Conservation (phyloP, 1,284 basidiomycete species). For the Ganoderma lingzhi region DNA sequence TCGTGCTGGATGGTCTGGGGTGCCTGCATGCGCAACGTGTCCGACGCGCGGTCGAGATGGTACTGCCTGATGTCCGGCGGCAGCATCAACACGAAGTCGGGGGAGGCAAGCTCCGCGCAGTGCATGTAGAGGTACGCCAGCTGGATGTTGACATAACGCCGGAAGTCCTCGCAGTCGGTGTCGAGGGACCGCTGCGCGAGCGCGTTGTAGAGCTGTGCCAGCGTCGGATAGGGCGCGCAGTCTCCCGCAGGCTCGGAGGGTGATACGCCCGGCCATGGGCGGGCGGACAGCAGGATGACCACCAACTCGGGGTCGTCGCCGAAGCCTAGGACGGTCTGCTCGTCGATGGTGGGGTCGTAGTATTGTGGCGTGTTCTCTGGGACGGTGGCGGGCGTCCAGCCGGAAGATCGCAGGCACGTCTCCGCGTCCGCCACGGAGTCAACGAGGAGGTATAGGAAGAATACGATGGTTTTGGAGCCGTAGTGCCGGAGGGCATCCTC, state of each 20-base stretch:
- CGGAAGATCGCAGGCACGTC: constrained; percentile 1
- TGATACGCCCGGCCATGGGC: constrained; percentile 11
- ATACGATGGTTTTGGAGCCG: constrained; percentile 19
- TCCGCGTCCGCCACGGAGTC: constrained; percentile 7
- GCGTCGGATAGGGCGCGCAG: constrained; percentile 13
- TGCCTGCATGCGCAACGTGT: constrained; percentile 6
- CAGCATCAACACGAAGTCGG: constrained; percentile 5
- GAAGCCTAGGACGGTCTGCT: constrained; percentile 6
- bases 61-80: constrained; percentile 22
- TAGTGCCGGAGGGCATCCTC: constrained; percentile 19
- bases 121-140: constrained; percentile 18
- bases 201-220: constrained; percentile 19
- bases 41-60: constrained; percentile 10
- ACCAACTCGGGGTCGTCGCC: not conserved
- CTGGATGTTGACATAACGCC: constrained; percentile 9
- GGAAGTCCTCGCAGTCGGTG: constrained; percentile 10
- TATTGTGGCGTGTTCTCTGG: constrained; percentile 1
- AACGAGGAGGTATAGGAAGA: constrained; percentile 19
- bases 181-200: constrained; percentile 19
- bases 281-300: constrained; percentile 13
- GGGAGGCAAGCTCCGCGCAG: constrained; percentile 12
- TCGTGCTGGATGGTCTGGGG: constrained; percentile 12
- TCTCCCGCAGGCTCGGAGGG: constrained; percentile 1
- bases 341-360: constrained; percentile 20
- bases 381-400: constrained; percentile 2